Evolutionary conservation across 768 basidiomycete genomes (phyloP).

Genomic region (Macrolepiota fuliginosa): DNA sequence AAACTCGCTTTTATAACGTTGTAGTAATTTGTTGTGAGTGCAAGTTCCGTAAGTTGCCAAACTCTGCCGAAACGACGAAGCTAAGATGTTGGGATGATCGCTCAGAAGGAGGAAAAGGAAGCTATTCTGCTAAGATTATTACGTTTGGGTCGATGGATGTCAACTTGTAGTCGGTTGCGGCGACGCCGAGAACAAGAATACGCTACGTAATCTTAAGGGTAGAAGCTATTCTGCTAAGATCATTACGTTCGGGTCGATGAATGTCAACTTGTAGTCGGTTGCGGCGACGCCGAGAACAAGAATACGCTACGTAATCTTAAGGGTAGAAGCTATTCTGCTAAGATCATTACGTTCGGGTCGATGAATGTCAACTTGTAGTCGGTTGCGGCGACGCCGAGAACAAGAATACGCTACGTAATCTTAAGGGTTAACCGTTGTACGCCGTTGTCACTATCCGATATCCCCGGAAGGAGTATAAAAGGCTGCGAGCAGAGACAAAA

Average conservation of each 20-base stretch:
- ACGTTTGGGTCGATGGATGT: not conserved
- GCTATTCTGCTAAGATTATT: not conserved
- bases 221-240: not conserved
- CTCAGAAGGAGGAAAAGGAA: not conserved
- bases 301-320: too few species aligned
- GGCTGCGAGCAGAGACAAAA: too few species aligned
- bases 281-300: not conserved
- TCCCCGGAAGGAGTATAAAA: too few species aligned
- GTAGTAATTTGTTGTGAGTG: not conserved
- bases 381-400: not conserved
- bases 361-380: not conserved
- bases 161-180: not conserved
- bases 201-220: too few species aligned
- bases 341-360: not conserved
- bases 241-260: not conserved
- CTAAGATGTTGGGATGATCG: not conserved
- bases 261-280: not conserved
- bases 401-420: too few species aligned
- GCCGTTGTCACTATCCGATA: too few species aligned
- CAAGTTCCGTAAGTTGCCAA: not conserved
- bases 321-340: not conserved
- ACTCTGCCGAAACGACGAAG: too few species aligned
- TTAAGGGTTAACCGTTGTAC: too few species aligned
- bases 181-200: not conserved
- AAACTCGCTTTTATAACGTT: not conserved